phyloP scores from a whole-genome alignment of 805 yeast genomes.

The Cyberlindnera samutprakarnensis region DNA sequence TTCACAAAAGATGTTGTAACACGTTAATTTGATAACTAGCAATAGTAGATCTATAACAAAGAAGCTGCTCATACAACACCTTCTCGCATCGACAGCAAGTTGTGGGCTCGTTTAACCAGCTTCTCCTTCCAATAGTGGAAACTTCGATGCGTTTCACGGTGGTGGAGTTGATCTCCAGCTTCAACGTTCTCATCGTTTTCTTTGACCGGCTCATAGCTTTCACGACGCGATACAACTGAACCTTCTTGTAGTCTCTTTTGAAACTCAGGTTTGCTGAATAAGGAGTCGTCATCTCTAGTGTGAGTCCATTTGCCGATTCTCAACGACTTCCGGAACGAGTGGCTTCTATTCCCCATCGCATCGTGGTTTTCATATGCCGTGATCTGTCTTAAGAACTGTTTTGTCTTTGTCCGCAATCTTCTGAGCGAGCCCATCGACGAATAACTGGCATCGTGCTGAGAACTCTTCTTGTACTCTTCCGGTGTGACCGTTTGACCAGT shows the following conservation, averaged over 20 bases:
- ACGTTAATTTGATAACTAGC: no score
- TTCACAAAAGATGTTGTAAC: no score
- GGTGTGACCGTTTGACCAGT: neutral
- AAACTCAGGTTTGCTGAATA: conserved; percentile 10
- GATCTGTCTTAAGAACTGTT: conserved; percentile 6
- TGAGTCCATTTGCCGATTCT: conserved; percentile 1
- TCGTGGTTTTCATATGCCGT: conserved; percentile 3
- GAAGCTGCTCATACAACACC: no score
- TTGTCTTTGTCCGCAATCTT: conserved; percentile 9
- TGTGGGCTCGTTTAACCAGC: conserved; percentile 8
- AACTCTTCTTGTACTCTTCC: neutral
- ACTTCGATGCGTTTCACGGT: no score
- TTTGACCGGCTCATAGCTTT: neutral
- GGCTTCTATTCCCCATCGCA: neutral
- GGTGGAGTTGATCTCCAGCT: neutral
- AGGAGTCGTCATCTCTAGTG: neutral
- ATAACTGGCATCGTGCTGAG: neutral
- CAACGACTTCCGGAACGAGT: no score
- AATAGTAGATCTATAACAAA: no score
- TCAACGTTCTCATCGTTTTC: neutral
- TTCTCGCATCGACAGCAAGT: no score
- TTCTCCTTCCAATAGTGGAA: conserved; percentile 3
- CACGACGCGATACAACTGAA: no score
- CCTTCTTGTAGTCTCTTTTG: conserved; percentile 8
- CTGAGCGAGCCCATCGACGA: conserved; percentile 4